Base-by-base conservation (phyloP, 2,329 filamentous ascomycete species). In the Diaporthe vaccinii region DNA sequence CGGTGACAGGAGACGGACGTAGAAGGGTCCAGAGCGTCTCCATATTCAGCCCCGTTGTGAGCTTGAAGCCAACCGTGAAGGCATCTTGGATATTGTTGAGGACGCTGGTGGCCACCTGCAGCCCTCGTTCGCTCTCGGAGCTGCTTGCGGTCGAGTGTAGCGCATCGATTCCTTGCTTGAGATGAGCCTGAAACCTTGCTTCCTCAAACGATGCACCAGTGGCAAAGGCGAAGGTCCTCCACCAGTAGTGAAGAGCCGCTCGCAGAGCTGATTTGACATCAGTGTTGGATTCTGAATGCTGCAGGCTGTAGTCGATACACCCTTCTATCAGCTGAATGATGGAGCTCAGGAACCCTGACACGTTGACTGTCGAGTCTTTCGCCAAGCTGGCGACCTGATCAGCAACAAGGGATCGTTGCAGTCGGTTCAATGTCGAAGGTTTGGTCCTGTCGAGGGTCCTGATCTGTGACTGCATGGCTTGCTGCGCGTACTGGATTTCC, bases 41-140 rank as follows among this genome's bases (percentile, higher is more conserved):
- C 94, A 97, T 97, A 78, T 91, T 93, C 17, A 95, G 85, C 0
- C 95, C 95, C 2, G 93, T 95, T 0, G 87, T 91, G 20, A 97
- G 85, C 73, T 91, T 91, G 85, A 95, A 96, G 2, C 91, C 92
- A 22, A 91, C 88, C 34, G 90, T 88, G 80, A 98, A 96, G 68
- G 88, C 88, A 53, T 85, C 85, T 58, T 88, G 84, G 2, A 93
- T 80, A 8, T 83, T 85, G 0, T 83, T 79, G 1, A 86, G 78
- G 49, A 90, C 80, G 14, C 81, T 77, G 1, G 80, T 79, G 5
- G 86, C 80, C n/a, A 91, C 83, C 2, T 84, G 80, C 3, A 79
- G 81, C 46, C 83, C 79, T n/a, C 77, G 80, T 2, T 75, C 74
- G 12, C 82, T 78, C 12, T 79, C 78, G 2, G 77, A 51, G 3